Base-by-base conservation (phyloP, 345 rosid genomes). In the Acer yangbiense region DNA sequence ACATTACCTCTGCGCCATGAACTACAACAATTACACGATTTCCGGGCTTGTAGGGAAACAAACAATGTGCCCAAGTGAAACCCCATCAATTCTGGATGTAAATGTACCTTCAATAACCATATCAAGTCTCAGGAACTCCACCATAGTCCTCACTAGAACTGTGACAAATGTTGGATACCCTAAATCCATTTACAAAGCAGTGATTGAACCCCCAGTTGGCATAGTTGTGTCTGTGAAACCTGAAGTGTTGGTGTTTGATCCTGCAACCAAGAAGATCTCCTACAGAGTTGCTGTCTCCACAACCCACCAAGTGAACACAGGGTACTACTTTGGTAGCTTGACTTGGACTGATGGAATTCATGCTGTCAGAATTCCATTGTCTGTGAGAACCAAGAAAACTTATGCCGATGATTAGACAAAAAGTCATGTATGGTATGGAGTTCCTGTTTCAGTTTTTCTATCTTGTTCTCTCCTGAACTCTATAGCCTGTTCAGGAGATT, bases 21-120 rank as follows among this genome's bases (percentile, higher is more conserved):
- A 75, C 58, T 72, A 76, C 55, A 69, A 76, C 62, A 2, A 16
- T 13, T 39, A 35, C 7, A 8, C 75, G 0, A 75, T 85, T 10
- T 69, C 67, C 14, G 27, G 14, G 50, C 17, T n/a, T 27, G 55
- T 2, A 48, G 64, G 52, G 0, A 12, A 68, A 8, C 29, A 4
- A 21, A 84, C 65, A 3, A 35, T 5, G 2, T 84, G 91, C 57
- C 79, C 85, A 0, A 75, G 35, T 54, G 72, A 77, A 0, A 75
- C 12, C 16, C 78, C 82, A 17, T 76, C 80, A 0, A 55, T 85
- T n/a, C 72, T 75, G 3, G 85, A 86, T 43, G 68, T 90, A 23
- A 89, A 90, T 72, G 79, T 85, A 55, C 92, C 92, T 41, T 85
- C 90, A 1, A 81, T 91, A 76, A 68, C 88, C 39, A 83, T 78